Conservation (phyloP, 176 grass and related monocot species). For the Oryza officinalis region DNA sequence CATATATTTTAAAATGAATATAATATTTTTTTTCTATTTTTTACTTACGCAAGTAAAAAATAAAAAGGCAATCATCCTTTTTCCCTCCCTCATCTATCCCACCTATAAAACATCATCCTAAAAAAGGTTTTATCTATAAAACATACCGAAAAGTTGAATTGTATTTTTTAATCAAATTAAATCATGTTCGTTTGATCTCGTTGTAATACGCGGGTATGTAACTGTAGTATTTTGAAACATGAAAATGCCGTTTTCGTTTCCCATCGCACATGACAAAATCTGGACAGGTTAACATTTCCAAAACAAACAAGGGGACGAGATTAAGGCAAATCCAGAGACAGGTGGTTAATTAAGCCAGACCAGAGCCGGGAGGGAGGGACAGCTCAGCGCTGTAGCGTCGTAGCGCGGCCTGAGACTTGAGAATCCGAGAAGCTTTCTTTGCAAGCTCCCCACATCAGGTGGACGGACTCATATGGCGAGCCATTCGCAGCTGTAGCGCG, state of each 20-base stretch:
- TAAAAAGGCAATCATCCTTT: too few relatives aligned
- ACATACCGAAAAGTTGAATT: too few relatives aligned
- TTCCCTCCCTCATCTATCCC: too few relatives aligned
- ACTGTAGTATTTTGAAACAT: too few relatives aligned
- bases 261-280: neutral
- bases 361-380: neutral
- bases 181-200: too few relatives aligned
- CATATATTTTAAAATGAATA: too few relatives aligned
- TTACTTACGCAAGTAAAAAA: too few relatives aligned
- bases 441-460: neutral
- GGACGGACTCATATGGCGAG: neutral
- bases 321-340: constrained; percentile 34
- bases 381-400: neutral
- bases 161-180: too few relatives aligned
- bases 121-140: too few relatives aligned
- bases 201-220: too few relatives aligned
- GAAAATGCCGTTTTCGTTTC: neutral
- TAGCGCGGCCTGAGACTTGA: neutral
- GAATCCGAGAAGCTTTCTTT: constrained; percentile 29
- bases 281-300: neutral
- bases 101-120: too few relatives aligned
- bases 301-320: constrained; percentile 25
- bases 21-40: too few relatives aligned
- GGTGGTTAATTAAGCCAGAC: neutral
- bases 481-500: constrained; percentile 1